phyloP scores from a whole-genome alignment of 305 asterid genomes.

The Fraxinus sp. region DNA sequence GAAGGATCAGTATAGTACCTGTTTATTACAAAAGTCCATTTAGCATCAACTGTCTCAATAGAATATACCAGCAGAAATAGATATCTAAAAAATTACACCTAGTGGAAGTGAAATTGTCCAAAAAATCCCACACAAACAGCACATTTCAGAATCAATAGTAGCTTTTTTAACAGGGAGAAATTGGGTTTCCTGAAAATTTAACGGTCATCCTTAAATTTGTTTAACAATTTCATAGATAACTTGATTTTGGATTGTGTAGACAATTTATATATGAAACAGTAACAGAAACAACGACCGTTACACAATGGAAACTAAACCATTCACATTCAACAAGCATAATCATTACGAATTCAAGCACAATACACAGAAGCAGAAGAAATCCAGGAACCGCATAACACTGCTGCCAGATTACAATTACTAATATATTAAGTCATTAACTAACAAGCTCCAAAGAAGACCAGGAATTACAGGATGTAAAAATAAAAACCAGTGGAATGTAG shows the following conservation, averaged over 20 bases:
- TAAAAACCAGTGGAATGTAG: neutral
- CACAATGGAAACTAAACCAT: neutral
- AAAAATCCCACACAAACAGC: neutral
- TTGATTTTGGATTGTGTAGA: neutral
- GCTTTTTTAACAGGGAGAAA: neutral
- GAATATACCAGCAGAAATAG: neutral
- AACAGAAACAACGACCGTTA: neutral
- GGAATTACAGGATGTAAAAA: neutral
- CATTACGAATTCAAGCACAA: neutral
- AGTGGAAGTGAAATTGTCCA: neutral
- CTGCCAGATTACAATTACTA: neutral
- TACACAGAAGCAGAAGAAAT: neutral
- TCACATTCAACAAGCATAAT: neutral
- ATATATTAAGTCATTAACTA: too few relatives aligned
- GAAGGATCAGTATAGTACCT: slow-evolving; percentile 90
- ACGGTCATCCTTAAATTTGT: neutral
- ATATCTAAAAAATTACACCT: neutral
- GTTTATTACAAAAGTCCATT: slow-evolving; percentile 23
- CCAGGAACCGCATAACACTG: neutral
- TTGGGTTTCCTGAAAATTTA: neutral
- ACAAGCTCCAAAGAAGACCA: neutral
- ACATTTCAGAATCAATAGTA: neutral
- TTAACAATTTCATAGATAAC: neutral
- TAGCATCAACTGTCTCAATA: slow-evolving; percentile 4
- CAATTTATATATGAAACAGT: neutral